Percentiles rank a stretch among this genome's conserved stretches.
These are phyloP conservation scores for Sphagnum fallax DNA, from an alignment of 228 moss, liverwort and hornwort species.

Conservation along the genomic window DNA sequence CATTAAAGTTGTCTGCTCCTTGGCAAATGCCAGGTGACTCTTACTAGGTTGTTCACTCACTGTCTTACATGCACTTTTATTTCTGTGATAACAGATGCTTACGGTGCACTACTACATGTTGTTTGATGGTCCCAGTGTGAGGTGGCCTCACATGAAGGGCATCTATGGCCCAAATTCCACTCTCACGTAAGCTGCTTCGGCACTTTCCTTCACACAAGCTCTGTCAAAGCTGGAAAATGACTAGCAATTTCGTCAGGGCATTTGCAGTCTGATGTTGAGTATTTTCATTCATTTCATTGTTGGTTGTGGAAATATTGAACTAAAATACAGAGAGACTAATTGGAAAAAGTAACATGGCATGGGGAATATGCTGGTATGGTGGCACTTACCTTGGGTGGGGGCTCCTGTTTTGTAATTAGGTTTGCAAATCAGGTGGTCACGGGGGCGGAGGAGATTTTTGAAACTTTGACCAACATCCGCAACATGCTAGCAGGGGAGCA, in stretches of 20 bases:
- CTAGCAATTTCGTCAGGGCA: too few species aligned
- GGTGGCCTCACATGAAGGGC: conserved; percentile 92
- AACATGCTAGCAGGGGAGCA: conserved; percentile 73
- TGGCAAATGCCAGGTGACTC: neutral
- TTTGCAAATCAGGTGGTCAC: conserved; percentile 74
- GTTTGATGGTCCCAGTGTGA: conserved; percentile 80
- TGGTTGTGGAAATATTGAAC: too few species aligned
- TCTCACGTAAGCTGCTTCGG: conserved; percentile 57
- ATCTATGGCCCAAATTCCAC: conserved; percentile 76
- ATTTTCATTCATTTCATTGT: too few species aligned
- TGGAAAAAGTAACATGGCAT: too few species aligned
- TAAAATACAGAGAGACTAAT: too few species aligned
- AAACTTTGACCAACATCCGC: conserved; percentile 68
- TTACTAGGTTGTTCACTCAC: neutral
- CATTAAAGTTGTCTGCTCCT: too few species aligned
- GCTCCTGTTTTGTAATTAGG: conserved; percentile 14
- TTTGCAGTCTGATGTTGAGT: too few species aligned
- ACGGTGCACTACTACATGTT: conserved; percentile 95
- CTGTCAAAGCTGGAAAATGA: too few species aligned
- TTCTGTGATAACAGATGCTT: conserved; percentile 39
- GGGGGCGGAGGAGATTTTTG: conserved; percentile 74
- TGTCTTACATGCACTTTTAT: neutral
- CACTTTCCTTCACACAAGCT: neutral
- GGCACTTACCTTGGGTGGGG: too few species aligned
- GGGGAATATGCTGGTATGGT: too few species aligned